These are phyloP conservation scores for Yamadazyma kanchanaburiensis DNA, from an alignment of 1,139 yeast species.

Conservation along the genomic window DNA sequence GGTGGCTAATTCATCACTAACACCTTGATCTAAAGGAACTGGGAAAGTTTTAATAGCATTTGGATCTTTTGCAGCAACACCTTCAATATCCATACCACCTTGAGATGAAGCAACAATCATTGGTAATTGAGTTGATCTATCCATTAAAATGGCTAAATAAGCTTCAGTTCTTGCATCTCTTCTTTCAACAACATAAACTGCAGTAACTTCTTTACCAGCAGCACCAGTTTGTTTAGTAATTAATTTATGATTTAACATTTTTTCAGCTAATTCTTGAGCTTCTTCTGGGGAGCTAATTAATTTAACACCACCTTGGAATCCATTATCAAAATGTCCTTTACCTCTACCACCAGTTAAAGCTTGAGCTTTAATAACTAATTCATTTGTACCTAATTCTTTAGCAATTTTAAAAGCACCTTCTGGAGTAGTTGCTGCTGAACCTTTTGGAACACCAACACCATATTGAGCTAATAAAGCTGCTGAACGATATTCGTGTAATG, in stretches of 20 bases:
- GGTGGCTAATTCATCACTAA: slow-evolving; percentile 72
- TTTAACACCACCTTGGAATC: slow-evolving; percentile 96
- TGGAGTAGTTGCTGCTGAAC: slow-evolving; percentile 87
- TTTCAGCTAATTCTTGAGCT: slow-evolving; percentile 80
- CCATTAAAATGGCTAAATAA: slow-evolving; percentile 91
- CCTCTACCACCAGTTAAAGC: slow-evolving; percentile 99
- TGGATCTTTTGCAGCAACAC: slow-evolving; percentile 92
- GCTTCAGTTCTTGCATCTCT: slow-evolving; percentile 94
- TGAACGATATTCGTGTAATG: slow-evolving; percentile 95
- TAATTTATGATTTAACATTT: slow-evolving; percentile 89
- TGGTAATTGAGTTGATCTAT: slow-evolving; percentile 87
- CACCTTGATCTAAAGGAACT: slow-evolving; percentile 74
- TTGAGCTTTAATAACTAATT: slow-evolving; percentile 95
- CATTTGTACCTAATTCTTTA: slow-evolving; percentile 59
- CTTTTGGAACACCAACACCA: slow-evolving; percentile 89
- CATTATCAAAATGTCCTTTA: slow-evolving; percentile 95
- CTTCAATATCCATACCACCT: slow-evolving; percentile 99
- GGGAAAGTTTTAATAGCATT: slow-evolving; percentile 88
- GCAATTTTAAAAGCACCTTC: slow-evolving; percentile 87
- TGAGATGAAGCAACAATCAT: slow-evolving; percentile 93
- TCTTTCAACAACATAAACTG: slow-evolving; percentile 94
- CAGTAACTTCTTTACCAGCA: slow-evolving; percentile 95
- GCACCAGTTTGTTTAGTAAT: slow-evolving; percentile 98
- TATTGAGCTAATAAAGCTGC: slow-evolving; percentile 79
- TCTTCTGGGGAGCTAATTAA: slow-evolving; percentile 82